Percentiles rank a stretch among this genome's conserved stretches.
Evolutionary conservation across 1,284 basidiomycete species (phyloP).

Genomic region (Cutaneotrichosporon sp.): DNA sequence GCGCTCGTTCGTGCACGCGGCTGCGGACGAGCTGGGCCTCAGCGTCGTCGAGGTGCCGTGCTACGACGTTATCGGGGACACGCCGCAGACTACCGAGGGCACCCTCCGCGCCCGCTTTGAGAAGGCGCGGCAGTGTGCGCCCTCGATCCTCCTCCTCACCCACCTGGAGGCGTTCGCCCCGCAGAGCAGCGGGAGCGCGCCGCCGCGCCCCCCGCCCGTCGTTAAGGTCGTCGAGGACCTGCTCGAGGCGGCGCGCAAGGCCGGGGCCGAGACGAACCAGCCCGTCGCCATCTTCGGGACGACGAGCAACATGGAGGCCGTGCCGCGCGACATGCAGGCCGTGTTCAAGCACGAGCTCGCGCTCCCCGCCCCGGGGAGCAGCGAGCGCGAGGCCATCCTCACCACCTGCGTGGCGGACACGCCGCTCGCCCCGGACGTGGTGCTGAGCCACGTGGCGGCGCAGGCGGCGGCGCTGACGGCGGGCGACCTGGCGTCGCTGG

Average conservation of each 20-base stretch:
- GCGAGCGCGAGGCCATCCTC: slow-evolving; percentile 69
- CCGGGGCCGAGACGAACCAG: slow-evolving; percentile 56
- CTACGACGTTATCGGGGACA: slow-evolving; percentile 81
- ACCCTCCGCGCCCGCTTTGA: slow-evolving; percentile 75
- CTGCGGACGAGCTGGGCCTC: slow-evolving; percentile 54
- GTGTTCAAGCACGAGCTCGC: slow-evolving; percentile 86
- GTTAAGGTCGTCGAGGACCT: slow-evolving; percentile 41
- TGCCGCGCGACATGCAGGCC: slow-evolving; percentile 68
- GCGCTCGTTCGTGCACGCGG: slow-evolving; percentile 45
- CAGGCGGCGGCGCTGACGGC: slow-evolving; percentile 93
- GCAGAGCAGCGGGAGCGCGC: slow-evolving; percentile 64
- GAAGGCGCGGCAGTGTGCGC: slow-evolving; percentile 75
- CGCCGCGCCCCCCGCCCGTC: slow-evolving; percentile 32
- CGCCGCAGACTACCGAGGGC: slow-evolving; percentile 74
- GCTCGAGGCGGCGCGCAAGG: slow-evolving; percentile 21
- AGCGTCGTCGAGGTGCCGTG: slow-evolving; percentile 84
- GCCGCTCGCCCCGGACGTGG: slow-evolving; percentile 74
- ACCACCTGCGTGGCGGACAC: slow-evolving; percentile 57
- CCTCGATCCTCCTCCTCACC: slow-evolving; percentile 79
- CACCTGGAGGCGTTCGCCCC: slow-evolving; percentile 82
- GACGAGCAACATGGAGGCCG: slow-evolving; percentile 66
- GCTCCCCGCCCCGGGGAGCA: slow-evolving; percentile 78
- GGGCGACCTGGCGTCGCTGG: slow-evolving; percentile 74
- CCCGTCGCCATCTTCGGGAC: slow-evolving; percentile 73
- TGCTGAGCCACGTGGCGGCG: slow-evolving; percentile 68